Percentiles rank a stretch among this genome's conserved stretches.
Evolutionary conservation across 164 flowering plant species (phyloP).

Genomic region (Magnolia kwangsiensis): DNA sequence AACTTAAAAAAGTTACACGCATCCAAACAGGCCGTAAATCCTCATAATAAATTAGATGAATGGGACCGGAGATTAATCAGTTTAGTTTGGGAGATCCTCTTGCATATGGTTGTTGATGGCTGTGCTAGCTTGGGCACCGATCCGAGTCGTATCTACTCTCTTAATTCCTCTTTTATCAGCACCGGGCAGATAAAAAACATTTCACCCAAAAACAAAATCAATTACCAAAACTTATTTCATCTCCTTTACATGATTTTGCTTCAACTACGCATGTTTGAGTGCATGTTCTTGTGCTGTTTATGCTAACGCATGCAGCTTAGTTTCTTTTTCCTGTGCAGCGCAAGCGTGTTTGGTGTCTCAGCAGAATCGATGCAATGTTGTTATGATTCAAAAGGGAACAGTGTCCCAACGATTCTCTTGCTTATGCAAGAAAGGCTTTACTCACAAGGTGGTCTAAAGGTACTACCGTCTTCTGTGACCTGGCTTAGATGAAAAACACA

Average conservation of each 20-base stretch:
- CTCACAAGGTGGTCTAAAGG: constrained; percentile 88
- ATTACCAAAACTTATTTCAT: too few species aligned
- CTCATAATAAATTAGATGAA: background rate
- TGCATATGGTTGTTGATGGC: background rate
- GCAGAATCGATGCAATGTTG: constrained; percentile 95
- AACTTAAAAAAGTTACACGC: too few species aligned
- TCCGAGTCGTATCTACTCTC: background rate
- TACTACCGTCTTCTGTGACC: constrained; percentile 11
- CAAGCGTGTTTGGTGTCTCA: constrained; percentile 91
- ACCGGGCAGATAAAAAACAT: too few species aligned
- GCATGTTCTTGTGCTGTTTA: background rate
- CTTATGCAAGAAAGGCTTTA: constrained; percentile 87
- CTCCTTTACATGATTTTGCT: background rate
- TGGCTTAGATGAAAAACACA: background rate
- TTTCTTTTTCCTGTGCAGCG: constrained; percentile 37
- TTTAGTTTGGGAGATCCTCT: background rate
- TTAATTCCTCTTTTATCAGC: background rate
- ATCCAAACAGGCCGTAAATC: too few species aligned
- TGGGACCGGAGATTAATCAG: background rate
- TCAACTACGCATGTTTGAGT: background rate
- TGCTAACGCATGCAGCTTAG: background rate
- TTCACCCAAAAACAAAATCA: too few species aligned
- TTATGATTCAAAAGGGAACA: constrained; percentile 74
- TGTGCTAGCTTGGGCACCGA: background rate
- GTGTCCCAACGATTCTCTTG: constrained; percentile 86